These are phyloP conservation scores for Phascolomyces articulosus DNA, from an alignment of 371 early-diverging fungal genomes.

Conservation along the genomic window DNA sequence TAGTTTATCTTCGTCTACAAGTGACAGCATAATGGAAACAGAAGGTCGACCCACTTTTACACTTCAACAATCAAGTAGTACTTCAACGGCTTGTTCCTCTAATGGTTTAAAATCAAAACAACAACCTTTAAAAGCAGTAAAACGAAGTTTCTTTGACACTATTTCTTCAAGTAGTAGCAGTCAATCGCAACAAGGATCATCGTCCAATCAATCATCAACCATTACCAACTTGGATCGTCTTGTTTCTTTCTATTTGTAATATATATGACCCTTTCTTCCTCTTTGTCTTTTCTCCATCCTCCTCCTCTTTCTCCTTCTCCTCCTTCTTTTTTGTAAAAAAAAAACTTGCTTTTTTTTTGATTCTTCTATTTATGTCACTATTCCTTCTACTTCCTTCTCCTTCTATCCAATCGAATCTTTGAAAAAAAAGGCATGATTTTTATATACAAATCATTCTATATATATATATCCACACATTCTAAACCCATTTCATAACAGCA, in stretches of 20 bases:
- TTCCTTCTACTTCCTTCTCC: too few species aligned
- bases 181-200: neutral
- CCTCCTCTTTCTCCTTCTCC: neutral
- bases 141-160: neutral
- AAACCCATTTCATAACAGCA: too few species aligned
- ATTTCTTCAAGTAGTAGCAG: too few species aligned
- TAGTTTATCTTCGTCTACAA: neutral
- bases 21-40: slow-evolving; percentile 3
- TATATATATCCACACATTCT: too few species aligned
- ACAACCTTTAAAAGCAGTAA: neutral
- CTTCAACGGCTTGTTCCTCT: too few species aligned
- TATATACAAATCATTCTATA: too few species aligned
- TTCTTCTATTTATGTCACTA: too few species aligned
- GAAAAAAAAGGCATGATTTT: too few species aligned
- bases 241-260: slow-evolving; percentile 8
- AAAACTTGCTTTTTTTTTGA: neutral
- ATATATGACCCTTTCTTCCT: neutral
- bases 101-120: neutral
- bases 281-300: neutral
- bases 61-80: too few species aligned
- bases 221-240: slow-evolving; percentile 10
- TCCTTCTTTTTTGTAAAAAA: neutral
- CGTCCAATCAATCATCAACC: neutral
- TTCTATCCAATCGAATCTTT: too few species aligned
- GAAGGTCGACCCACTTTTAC: neutral